Evolutionary conservation across 2,329 filamentous ascomycete genomes (phyloP), one percentile per base, ranked within the genome.

Genomic region (Fusarium equiseti): DNA sequence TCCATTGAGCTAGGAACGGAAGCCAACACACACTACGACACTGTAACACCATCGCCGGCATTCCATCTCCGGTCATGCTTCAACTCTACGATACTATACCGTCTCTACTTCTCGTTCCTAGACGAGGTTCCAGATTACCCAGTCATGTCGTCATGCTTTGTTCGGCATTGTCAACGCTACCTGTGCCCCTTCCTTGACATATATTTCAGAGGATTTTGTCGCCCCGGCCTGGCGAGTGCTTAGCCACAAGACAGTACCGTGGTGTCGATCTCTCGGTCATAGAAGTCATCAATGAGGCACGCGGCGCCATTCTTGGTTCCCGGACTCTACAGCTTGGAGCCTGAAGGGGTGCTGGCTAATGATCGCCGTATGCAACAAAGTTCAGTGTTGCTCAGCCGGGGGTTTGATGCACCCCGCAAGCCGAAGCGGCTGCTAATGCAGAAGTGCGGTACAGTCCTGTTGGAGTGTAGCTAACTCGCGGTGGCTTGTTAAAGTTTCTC

Each of bases 401-500:
- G 64, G 54, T 35, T 59, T 45, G 59, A 59, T 53, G 58, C 42
- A 72, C 68, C 70, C 73, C 71, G 46, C 69, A 75, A 61, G 68
- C 58, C 63, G 62, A 27, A 27, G 29, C 53, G 53, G 53, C 43
- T 68, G 51, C 70, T 70, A 65, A 72, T 70, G 62, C 56, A 66
- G 48, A 59, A 54, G 46, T 54, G 32, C 60, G 46, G 54, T 45
- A 42, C 50, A 52, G 50, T 52, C 32, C 49, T 52, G 32, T 40
- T 27, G 35, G 46, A 31, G 38, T 31, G 50, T 20, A 52, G 35
- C 45, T 48, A 55, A 32, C 62, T 32, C 26, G 32, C n/a, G 35
- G 42, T 38, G 43, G 40, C 42, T 58, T 48, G 51, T 63, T 20
- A 56, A 42, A 40, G 12, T 56, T 42, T 46, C 29, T 18, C 29